Conservation (phyloP, 208 protist species). For the Trypanosomatidae sp. region DNA sequence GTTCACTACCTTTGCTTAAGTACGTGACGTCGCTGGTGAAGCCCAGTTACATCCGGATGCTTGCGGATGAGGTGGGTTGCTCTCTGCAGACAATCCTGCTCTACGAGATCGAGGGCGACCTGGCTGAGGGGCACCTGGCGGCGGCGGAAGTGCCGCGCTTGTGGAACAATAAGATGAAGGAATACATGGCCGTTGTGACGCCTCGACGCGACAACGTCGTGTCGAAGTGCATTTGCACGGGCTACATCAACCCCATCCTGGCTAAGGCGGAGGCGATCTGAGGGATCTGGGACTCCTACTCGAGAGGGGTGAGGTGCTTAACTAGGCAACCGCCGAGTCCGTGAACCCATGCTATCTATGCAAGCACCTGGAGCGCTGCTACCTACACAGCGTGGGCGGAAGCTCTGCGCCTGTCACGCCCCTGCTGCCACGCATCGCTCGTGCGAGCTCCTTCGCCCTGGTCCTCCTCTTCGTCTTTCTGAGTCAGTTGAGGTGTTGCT, state of each 20-base stretch:
- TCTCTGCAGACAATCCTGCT: slow-evolving; percentile 83
- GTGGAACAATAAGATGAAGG: slow-evolving; percentile 87
- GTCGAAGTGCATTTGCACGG: slow-evolving; percentile 41
- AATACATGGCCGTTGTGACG: slow-evolving; percentile 75
- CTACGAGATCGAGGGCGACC: slow-evolving; percentile 77
- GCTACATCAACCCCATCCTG: slow-evolving; percentile 51
- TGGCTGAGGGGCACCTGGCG: slow-evolving; percentile 69
- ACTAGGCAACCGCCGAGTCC: slow-evolving; percentile 61
- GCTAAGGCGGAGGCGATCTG: slow-evolving; percentile 27
- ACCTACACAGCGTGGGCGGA: slow-evolving; percentile 29
- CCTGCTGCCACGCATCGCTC: neutral
- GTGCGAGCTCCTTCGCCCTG: neutral
- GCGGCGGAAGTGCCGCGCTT: slow-evolving; percentile 64
- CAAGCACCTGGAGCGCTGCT: slow-evolving; percentile 72
- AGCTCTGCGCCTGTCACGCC: neutral
- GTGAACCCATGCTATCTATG: slow-evolving; percentile 67
- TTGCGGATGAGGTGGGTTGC: slow-evolving; percentile 86
- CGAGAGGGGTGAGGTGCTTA: slow-evolving; percentile 53
- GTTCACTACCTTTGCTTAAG: neutral
- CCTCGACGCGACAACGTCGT: slow-evolving; percentile 50
- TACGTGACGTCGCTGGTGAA: slow-evolving; percentile 24
- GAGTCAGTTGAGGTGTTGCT: neutral
- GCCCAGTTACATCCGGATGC: slow-evolving; percentile 65
- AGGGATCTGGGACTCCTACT: slow-evolving; percentile 41
- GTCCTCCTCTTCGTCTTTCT: neutral